Base-by-base conservation (phyloP, 768 basidiomycete genomes). In the Cyclocybe aegerita region DNA sequence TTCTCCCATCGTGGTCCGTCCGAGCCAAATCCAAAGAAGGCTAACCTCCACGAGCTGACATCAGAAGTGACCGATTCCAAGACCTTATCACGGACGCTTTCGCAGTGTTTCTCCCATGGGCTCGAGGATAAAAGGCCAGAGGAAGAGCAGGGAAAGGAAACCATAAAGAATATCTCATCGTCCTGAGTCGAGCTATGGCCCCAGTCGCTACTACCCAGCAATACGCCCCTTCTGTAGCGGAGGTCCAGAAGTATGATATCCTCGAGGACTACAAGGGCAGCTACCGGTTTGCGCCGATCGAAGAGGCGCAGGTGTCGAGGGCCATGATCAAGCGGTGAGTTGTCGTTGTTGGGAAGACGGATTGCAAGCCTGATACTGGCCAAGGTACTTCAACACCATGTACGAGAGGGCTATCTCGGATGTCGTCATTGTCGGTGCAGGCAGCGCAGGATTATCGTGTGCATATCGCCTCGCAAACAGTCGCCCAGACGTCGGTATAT, bases 341-440 rank as follows among this genome's bases (percentile, higher is more conserved):
- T 23, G 38, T 23, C 31, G 17, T 38, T 29, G 11, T 17, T 23
- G 39, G n/a, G 15, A 45, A 37, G 34, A 14, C 12, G 10, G 10
- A 32, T 2, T 2, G 5, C 7, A 14, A 29, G 56, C 17, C 43
- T 8, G 50, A 11, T 4, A 46, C 23, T 37, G 17, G 11, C 8
- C 45, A 58, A 87, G 87, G 50, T 89, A 90, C 75, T 88, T 85
- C 65, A 77, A 78, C 59, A 79, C 72, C 59, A 83, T 89, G 82
- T 84, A 87, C 66, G 83, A 89, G 43, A 76, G 86, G 36, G 80
- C 76, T n/a, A 69, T 90, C 14, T 88, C 86, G 17, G 88, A 90
- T 60, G 80, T 90, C 6, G 85, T 88, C 32, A 85, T 90, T 58
- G 76, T 90, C 56, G 88, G 88, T 5, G 86, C 84, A 4, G 87